Base-by-base conservation (phyloP, 2,329 filamentous ascomycete genomes). In the Alternaria gaisen region DNA sequence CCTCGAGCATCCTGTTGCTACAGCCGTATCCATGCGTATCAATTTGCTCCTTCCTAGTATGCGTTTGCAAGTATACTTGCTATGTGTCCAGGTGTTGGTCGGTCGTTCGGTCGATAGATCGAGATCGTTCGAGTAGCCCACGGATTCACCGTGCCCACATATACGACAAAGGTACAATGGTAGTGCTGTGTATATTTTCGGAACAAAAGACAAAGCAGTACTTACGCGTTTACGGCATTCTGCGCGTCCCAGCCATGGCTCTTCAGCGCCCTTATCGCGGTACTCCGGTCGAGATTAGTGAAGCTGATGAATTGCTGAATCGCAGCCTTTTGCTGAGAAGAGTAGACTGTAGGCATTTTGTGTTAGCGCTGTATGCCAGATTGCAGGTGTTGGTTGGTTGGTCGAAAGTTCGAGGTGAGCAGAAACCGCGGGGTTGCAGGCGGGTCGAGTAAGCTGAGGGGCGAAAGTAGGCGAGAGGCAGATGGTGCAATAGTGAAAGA, bases 301-400 rank as follows among this genome's bases (percentile, higher is more conserved):
- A 84, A 79, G 59, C 64, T 77, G 59, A 74, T 73, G 67, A 84
- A 83, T 68, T 83, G 79, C 63, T 62, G 60, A 46, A 84, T 81
- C 14, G 81, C 80, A 56, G 67, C 68, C 72, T 83, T 84, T 72
- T 85, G 83, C 71, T 78, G 71, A 7, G 79, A 44, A 7, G 76
- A 83, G 70, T 83, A 81, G 40, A 78, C 80, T 79, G 81, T 70
- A 68, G 82, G 81, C 82, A 84, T 83, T 9, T 67, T 79, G 65
- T 51, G 51, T 74, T 56, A 74, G 72, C 46, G 42, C 51, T 40
- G 26, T 60, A 8, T 57, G 30, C n/a, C 51, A 54, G 34, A 24
- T 26, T 22, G 32, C 22, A 47, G 30, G 24, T 53, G 11, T 24
- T 24, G 40, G 40, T 30, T 40, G 57, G 38, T 42, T 40, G 28